phyloP scores from a whole-genome alignment of 148 eudicot species.

The Chenopodium album region DNA sequence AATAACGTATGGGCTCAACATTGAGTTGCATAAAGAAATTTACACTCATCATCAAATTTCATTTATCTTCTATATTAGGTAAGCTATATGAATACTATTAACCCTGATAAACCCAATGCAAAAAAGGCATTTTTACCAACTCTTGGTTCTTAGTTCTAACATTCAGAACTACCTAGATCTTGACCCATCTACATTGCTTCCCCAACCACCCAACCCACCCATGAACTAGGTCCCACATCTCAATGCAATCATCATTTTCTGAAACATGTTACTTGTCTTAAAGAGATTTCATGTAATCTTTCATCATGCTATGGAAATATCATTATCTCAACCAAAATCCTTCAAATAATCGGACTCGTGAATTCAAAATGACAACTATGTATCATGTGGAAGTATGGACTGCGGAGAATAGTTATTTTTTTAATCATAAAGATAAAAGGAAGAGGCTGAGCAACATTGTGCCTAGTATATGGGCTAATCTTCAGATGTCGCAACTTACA shows the following conservation, averaged over 20 bases:
- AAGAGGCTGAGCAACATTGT: background rate
- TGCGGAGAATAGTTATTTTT: too few relatives aligned
- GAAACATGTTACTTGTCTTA: background rate
- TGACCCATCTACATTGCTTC: background rate
- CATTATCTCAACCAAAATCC: background rate
- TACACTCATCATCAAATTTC: background rate
- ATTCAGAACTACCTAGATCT: conserved; percentile 2
- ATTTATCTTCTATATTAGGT: background rate
- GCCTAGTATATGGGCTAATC: background rate
- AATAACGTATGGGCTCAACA: background rate
- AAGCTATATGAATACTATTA: background rate
- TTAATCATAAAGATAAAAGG: too few relatives aligned
- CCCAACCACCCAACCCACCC: background rate
- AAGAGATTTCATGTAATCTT: background rate
- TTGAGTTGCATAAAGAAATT: background rate
- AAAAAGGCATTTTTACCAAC: conserved; percentile 14
- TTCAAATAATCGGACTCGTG: background rate
- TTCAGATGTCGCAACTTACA: background rate
- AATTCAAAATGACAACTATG: background rate
- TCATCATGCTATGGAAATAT: too few relatives aligned
- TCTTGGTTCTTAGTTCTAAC: background rate
- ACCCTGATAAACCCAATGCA: background rate
- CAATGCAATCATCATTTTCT: background rate
- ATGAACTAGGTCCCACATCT: background rate
- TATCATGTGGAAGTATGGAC: too few relatives aligned